These are phyloP conservation scores for Kwoniella sp. DNA, from an alignment of 768 basidiomycete species.

Conservation along the genomic window DNA sequence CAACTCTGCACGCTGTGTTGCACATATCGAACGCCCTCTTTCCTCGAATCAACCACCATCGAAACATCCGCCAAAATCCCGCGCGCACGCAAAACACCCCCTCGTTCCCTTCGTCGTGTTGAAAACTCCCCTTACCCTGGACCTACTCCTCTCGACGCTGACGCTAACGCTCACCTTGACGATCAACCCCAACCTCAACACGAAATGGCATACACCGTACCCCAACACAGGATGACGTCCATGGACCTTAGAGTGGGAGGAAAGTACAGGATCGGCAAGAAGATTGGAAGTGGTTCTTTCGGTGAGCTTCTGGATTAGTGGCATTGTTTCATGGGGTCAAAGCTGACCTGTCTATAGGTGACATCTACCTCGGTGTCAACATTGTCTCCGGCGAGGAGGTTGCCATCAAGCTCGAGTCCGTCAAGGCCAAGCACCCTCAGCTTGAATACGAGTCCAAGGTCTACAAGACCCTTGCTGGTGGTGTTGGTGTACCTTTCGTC, in stretches of 20 bases:
- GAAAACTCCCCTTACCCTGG: conserved; percentile 9
- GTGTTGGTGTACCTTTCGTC: conserved; percentile 85
- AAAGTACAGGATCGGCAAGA: conserved; percentile 95
- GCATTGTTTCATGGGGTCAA: background rate
- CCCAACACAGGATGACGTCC: conserved; percentile 42
- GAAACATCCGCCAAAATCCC: conserved; percentile 17
- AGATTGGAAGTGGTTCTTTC: conserved; percentile 98
- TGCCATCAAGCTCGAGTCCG: conserved; percentile 99
- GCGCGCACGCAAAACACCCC: conserved; percentile 9
- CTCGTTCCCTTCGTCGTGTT: conserved; percentile 13
- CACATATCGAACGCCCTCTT: background rate
- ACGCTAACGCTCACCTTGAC: background rate
- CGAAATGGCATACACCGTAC: conserved; percentile 16
- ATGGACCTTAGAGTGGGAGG: conserved; percentile 54
- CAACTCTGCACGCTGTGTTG: conserved; percentile 5
- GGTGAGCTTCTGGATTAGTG: conserved; percentile 63
- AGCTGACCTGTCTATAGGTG: conserved; percentile 63
- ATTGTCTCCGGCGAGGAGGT: conserved; percentile 99
- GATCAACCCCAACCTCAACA: conserved; percentile 2
- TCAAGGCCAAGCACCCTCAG: conserved; percentile 99
- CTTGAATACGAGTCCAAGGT: conserved; percentile 87
- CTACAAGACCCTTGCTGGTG: conserved; percentile 87
- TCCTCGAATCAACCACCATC: background rate
- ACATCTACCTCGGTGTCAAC: conserved; percentile 99
- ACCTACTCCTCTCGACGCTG: background rate